Evolutionary conservation across 768 basidiomycete genomes (phyloP).

Genomic region (Tylopilus subfusipes): DNA sequence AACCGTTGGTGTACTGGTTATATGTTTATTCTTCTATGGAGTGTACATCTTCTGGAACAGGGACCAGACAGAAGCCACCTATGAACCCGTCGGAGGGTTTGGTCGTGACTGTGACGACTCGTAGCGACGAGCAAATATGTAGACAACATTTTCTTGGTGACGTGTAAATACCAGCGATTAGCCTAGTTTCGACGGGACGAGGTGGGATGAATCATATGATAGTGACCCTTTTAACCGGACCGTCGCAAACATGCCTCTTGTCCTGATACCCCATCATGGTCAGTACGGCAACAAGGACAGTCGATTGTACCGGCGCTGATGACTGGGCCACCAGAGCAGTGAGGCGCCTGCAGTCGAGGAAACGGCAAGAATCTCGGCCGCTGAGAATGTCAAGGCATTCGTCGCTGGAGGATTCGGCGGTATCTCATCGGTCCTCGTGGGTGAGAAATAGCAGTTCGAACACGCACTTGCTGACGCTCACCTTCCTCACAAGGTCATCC

Average conservation of each 20-base stretch:
- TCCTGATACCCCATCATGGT: conserved; percentile 25
- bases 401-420: conserved; percentile 94
- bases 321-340: conserved; percentile 18
- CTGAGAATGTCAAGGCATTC: conserved; percentile 72
- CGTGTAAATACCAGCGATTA: conserved; percentile 7
- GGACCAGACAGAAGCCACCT: conserved; percentile 81
- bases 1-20: conserved; percentile 53
- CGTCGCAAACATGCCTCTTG: background rate
- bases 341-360: conserved; percentile 22
- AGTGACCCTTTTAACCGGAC: background rate
- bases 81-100: conserved; percentile 86
- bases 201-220: conserved; percentile 30
- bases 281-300: conserved; percentile 3
- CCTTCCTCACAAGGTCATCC: conserved; percentile 69
- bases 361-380: conserved; percentile 26
- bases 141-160: conserved; percentile 16
- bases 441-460: conserved; percentile 41
- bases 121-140: conserved; percentile 16
- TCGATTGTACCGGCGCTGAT: conserved; percentile 5
- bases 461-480: conserved; percentile 5
- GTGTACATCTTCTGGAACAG: conserved; percentile 66
- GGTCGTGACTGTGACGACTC: conserved; percentile 47
- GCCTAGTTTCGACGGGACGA: no score
- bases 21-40: conserved; percentile 70
- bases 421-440: conserved; percentile 81